Evolutionary conservation across 495 filamentous ascomycete genomes (phyloP), one percentile per base, ranked within the genome.

Genomic region (Tetracladium marchalianum): DNA sequence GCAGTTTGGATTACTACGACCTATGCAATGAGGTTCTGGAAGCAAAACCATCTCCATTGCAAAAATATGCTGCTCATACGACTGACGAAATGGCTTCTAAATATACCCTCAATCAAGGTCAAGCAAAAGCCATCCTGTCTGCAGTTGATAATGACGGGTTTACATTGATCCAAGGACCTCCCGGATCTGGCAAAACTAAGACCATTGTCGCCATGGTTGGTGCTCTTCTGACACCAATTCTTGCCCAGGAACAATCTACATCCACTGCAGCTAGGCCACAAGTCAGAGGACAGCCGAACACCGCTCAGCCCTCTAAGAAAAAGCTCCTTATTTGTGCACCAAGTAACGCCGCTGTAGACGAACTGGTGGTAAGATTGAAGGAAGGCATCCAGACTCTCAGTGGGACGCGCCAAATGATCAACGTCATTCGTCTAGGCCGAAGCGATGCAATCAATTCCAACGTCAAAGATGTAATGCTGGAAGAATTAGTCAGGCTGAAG

Each of bases 141-240:
- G 93, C 89, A 5, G 75, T 88, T 31, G 88, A 90, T 53, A 96
- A 95, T 53, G 90, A 95, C 64, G 92, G 84, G 0, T 98, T 98
- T 60, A 95, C 90, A 7, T 71, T 98, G 41, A 85, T 98, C 46
- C 92, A 98, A 64, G 92, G 51, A 35, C 93, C 92, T 41, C 92
- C 92, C 1, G 92, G 92, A 57, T 92, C 90, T 4, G 92, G 92
- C 57, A 98, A 98, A 65, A 98, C 92, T 0, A 98, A 97, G 61
- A 98, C 92, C 0, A 97, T 98, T 44, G 78, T 95, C 48, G 92
- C 90, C 39, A 94, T 97, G 67, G 87, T 95, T 11, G 92, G 92
- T 36, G 85, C 87, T 49, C 70, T 97, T 7, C 57, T 98, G 11
- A 87, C 78, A 4, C 71, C 72, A 37, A 66, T 55, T n/a, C 67